phyloP scores from a whole-genome alignment of 768 basidiomycete genomes.

The Lactarius evosmus region DNA sequence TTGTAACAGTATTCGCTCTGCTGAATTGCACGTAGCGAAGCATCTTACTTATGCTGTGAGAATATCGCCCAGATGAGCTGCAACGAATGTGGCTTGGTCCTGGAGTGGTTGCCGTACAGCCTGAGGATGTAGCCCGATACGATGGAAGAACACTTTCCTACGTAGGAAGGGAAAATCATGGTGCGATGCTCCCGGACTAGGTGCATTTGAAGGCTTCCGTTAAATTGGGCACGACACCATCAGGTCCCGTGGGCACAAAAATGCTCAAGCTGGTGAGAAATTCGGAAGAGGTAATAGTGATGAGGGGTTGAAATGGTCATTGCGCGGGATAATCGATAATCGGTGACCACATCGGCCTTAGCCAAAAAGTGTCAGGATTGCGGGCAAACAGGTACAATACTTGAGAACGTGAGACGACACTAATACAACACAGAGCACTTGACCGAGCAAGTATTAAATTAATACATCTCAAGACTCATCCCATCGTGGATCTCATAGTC shows the following conservation, averaged over 20 bases:
- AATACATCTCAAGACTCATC: slow-evolving; percentile 94
- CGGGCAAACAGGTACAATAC: background rate
- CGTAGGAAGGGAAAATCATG: background rate
- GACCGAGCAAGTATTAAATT: slow-evolving; percentile 3
- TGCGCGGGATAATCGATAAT: background rate
- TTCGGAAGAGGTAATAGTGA: background rate
- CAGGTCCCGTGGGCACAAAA: too few relatives aligned
- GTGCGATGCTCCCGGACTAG: too few relatives aligned
- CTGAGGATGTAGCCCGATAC: background rate
- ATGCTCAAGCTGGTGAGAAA: too few relatives aligned
- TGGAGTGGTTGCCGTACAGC: background rate
- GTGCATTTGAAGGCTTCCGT: too few relatives aligned
- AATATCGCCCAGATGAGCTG: background rate
- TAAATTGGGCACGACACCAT: too few relatives aligned
- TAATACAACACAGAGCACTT: background rate
- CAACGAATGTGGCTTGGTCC: background rate
- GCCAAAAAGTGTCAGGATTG: background rate
- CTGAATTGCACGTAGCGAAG: background rate
- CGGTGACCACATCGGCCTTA: too few relatives aligned
- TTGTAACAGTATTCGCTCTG: background rate
- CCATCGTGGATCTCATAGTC: slow-evolving; percentile 94
- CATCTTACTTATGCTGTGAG: too few relatives aligned
- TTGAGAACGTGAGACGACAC: background rate
- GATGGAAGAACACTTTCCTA: background rate
- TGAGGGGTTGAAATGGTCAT: background rate